Base-by-base conservation (phyloP, 306 rosid species). In the Cucurbita ficifolia region DNA sequence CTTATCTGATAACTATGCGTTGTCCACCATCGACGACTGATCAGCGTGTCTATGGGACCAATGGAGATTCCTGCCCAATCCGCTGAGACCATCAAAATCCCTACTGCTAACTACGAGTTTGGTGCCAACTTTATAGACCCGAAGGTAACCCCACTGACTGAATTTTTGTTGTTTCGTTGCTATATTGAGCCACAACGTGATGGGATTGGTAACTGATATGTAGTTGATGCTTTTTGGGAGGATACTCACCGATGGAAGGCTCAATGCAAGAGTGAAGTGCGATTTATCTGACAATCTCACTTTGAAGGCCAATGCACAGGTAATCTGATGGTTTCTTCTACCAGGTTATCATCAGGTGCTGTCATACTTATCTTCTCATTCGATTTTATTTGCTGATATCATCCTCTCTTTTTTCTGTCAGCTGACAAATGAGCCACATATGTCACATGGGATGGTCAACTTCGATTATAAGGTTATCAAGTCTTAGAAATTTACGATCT, bases 221-320 rank as follows among this genome's bases (percentile, higher is more conserved):
- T 75, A 95, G 99, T 75, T 91, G 93, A 87, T 95, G 97, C 97
- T 95, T 33, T 78, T 89, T 43, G 99, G 99, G 76, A 88, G 99
- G 76, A 21, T 88, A 13, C n/a, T 86, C 82, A 91, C 99, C 13
- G 99, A 95, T 67, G 99, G 99, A 24, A 88, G 97, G 81, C 82
- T 95, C 48, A 91, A 79, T 79, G 97, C 99, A 1, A 89, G 99
- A 80, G 77, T 89, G 76, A 91, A 87, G 84, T 87, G 88, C 9
- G 97, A 95, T 78, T 78, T 95, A 65, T 69, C 91, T 10, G 97
- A 95, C 38, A 89, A 82, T 76, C 91, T 95, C 75, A 78, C 81
- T 64, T 76, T 95, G 22, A 95, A 95, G 88, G 99, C 90, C 78
- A 95, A 95, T 82, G 90, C 99, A 13, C 96, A 89, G 97, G 99